Evolutionary conservation across 1,139 yeast genomes (phyloP), one percentile per base, ranked within the genome.

Genomic region (Candida frijolesensis): DNA sequence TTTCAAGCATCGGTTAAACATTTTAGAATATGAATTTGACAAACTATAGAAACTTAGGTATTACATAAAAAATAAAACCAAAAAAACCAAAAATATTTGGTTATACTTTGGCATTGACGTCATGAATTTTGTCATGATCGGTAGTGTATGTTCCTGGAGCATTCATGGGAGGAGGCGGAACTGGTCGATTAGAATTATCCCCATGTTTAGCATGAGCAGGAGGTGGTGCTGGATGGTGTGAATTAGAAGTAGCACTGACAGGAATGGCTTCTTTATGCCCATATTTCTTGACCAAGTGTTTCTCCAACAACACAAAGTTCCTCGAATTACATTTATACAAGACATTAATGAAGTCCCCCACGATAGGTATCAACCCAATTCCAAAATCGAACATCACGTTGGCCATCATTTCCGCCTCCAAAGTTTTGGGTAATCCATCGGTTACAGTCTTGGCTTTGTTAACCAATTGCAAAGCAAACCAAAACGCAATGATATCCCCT

Each of bases 251-350:
- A 9, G 30, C 42, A 22, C 16, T 29, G 15, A 22, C 32, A 29
- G 42, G 42, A 12, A 38, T 38, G n/a, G 42, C 11, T 38, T 38
- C 42, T 38, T 38, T 38, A 14, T 35, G 12, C 7, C 48, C 53
- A 54, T 78, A 69, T 58, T 80, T 81, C 44, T 73, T 70, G 37
- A 78, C 75, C 57, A 87, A 67, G 55, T 80, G 71, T 50, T 77
- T 75, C 62, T 88, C 92, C 58, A 87, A 66, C 45, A 86, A 58
- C 40, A 87, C 71, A 46, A 85, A 84, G 63, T 89, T 89, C 54
- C 96, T 71, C 30, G 89, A 85, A 59, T 87, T 87, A 50, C 92
- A 83, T 69, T 87, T 86, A 69, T 86, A 89, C 49, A 84, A 72
- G 22, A 89, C 83, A 55, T 83, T 83, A 49, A 85, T 76, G 43